A percentile compares a stretch with the other conserved stretches of the same genome.
These are phyloP conservation scores for Candida pini DNA, from an alignment of 805 yeast genomes.

Conservation along the genomic window DNA sequence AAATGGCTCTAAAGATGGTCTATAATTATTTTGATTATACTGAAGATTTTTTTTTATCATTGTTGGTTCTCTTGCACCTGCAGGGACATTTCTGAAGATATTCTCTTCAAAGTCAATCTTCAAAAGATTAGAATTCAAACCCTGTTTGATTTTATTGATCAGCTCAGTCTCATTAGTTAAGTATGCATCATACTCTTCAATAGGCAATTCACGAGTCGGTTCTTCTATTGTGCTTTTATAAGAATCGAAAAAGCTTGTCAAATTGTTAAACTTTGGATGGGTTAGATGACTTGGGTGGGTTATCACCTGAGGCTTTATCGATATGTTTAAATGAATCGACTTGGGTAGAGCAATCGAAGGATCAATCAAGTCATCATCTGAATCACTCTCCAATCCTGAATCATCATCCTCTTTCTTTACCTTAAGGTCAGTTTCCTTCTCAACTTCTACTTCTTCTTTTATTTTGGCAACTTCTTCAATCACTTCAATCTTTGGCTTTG, in stretches of 20 bases:
- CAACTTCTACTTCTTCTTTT: conserved; percentile 1
- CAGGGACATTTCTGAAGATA: conserved; percentile 41
- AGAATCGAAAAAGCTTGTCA: conserved; percentile 46
- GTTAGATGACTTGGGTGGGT: conserved; percentile 57
- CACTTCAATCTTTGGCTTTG: conserved; percentile 1
- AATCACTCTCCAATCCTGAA: neutral
- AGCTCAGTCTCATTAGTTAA: conserved; percentile 47
- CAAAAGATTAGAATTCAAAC: conserved; percentile 38
- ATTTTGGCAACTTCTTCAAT: neutral
- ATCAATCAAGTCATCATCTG: neutral
- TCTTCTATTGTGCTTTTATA: conserved; percentile 54
- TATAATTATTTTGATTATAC: conserved; percentile 24
- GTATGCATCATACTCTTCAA: conserved; percentile 56
- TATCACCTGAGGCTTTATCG: conserved; percentile 41
- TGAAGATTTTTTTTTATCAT: conserved; percentile 30
- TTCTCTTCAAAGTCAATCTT: conserved; percentile 39
- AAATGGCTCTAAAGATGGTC: conserved; percentile 38
- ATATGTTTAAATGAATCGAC: conserved; percentile 27
- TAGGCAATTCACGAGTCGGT: conserved; percentile 38
- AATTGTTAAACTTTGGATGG: conserved; percentile 35
- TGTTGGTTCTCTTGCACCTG: conserved; percentile 34
- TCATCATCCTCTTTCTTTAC: conserved; percentile 2
- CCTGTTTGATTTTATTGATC: conserved; percentile 40
- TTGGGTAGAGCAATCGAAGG: conserved; percentile 18
- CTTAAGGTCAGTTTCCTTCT: conserved; percentile 1